Evolutionary conservation across 805 yeast genomes (phyloP).

Genomic region (Lachancea sp.): DNA sequence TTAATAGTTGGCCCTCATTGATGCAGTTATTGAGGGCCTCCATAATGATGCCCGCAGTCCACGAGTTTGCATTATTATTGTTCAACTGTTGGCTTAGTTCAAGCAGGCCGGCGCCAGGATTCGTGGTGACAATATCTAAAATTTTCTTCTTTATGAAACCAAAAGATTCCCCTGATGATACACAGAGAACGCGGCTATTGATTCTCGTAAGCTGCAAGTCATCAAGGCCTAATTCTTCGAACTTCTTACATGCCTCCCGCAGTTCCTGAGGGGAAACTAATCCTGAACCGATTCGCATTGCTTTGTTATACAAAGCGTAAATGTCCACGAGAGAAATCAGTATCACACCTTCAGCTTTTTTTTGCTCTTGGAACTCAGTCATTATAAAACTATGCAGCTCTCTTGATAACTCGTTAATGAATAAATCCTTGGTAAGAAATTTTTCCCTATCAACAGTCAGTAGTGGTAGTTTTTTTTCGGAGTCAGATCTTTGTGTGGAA

Average conservation of each 20-base stretch:
- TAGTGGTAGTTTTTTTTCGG: slow-evolving; percentile 16
- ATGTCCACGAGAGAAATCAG: slow-evolving; percentile 53
- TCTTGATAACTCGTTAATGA: slow-evolving; percentile 64
- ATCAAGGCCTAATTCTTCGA: slow-evolving; percentile 49
- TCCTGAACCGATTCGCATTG: slow-evolving; percentile 58
- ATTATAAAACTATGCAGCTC: slow-evolving; percentile 65
- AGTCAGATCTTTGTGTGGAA: slow-evolving; percentile 24
- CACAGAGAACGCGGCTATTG: slow-evolving; percentile 33
- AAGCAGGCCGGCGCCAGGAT: slow-evolving; percentile 29
- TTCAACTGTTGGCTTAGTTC: slow-evolving; percentile 24
- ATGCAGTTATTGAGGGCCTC: slow-evolving; percentile 61
- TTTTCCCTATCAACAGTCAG: slow-evolving; percentile 32
- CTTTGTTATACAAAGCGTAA: slow-evolving; percentile 56
- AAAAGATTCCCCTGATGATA: slow-evolving; percentile 29
- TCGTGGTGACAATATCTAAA: slow-evolving; percentile 18
- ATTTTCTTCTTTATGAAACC: slow-evolving; percentile 28
- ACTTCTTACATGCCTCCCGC: slow-evolving; percentile 49
- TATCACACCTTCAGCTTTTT: slow-evolving; percentile 47
- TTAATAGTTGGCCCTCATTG: slow-evolving; percentile 48
- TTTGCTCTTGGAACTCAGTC: slow-evolving; percentile 36
- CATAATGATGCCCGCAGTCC: slow-evolving; percentile 59
- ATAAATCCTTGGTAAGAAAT: slow-evolving; percentile 36
- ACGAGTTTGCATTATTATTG: slow-evolving; percentile 38
- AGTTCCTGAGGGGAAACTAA: slow-evolving; percentile 67
- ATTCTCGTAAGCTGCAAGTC: slow-evolving; percentile 36